A percentile compares a stretch with the other conserved stretches of the same genome.
Conservation (phyloP, 345 rosid genomes). For the Camelina laxa region DNA sequence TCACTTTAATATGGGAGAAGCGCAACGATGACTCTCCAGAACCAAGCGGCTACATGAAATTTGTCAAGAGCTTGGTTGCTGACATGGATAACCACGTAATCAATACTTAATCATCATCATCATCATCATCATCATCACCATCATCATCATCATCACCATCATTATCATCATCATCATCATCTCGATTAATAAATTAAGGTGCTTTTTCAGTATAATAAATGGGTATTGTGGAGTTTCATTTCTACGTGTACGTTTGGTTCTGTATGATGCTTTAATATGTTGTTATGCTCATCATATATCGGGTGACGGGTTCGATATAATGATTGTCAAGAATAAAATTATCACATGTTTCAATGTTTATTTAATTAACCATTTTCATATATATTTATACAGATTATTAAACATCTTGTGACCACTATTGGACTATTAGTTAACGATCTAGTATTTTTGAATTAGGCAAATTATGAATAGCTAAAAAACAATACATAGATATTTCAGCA, state of each 20-base stretch:
- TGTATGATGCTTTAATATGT: slow-evolving; percentile 16
- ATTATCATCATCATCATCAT: not conserved
- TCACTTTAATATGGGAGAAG: slow-evolving; percentile 44
- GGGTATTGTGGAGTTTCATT: slow-evolving; percentile 8
- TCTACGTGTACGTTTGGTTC: slow-evolving; percentile 5
- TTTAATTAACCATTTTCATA: not conserved
- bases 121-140: not conserved
- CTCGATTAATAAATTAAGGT: not conserved
- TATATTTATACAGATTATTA: too few relatives aligned
- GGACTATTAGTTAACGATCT: too few relatives aligned
- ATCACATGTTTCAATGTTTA: not conserved
- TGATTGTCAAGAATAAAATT: not conserved
- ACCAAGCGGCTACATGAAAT: slow-evolving; percentile 40
- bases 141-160: not conserved
- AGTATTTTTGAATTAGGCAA: too few relatives aligned
- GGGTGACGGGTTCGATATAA: slow-evolving; percentile 8
- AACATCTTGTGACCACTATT: too few relatives aligned
- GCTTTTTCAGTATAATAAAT: slow-evolving; percentile 17
- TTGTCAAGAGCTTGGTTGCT: slow-evolving; percentile 36
- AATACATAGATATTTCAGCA: too few relatives aligned
- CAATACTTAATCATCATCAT: slow-evolving; percentile 11
- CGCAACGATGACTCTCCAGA: slow-evolving; percentile 40
- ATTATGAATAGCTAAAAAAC: too few relatives aligned
- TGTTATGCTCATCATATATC: slow-evolving; percentile 24
- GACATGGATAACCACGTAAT: slow-evolving; percentile 38